phyloP scores from a whole-genome alignment of 805 yeast genomes.

The Vanderwaltozyma polyspora region DNA sequence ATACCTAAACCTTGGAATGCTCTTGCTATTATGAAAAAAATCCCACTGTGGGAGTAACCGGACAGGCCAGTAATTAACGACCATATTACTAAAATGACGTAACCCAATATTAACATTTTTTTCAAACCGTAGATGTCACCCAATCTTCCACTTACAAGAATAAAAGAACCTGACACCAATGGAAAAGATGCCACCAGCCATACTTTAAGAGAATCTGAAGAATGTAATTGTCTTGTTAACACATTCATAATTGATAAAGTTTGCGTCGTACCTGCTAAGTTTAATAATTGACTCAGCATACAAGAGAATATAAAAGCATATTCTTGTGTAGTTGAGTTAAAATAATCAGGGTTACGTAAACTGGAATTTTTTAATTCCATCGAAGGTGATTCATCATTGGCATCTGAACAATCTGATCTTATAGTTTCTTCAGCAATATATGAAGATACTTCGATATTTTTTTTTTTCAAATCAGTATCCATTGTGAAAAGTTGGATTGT shows the following conservation, averaged over 20 bases:
- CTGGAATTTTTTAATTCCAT: too few species aligned
- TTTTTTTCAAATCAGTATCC: too few species aligned
- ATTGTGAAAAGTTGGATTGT: too few species aligned
- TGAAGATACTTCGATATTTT: too few species aligned
- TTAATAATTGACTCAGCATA: slow-evolving; percentile 30
- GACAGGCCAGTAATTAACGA: slow-evolving; percentile 50
- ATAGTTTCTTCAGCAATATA: too few species aligned
- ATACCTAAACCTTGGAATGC: slow-evolving; percentile 56
- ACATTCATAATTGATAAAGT: slow-evolving; percentile 28
- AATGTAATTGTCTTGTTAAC: slow-evolving; percentile 25
- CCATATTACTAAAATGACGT: slow-evolving; percentile 46
- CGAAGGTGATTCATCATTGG: too few species aligned
- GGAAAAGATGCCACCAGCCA: slow-evolving; percentile 71
- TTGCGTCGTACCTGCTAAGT: slow-evolving; percentile 33
- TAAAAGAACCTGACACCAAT: slow-evolving; percentile 61
- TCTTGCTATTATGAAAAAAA: slow-evolving; percentile 41
- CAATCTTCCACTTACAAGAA: slow-evolving; percentile 52
- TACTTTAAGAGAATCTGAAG: slow-evolving; percentile 27
- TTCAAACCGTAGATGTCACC: slow-evolving; percentile 67
- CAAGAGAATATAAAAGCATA: slow-evolving; percentile 18
- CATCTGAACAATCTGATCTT: too few species aligned
- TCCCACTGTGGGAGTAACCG: slow-evolving; percentile 36
- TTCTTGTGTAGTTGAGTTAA: slow-evolving; percentile 15
- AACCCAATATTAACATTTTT: slow-evolving; percentile 42
- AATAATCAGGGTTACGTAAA: slow-evolving; percentile 15